Evolutionary conservation across 352 stramenopile species (phyloP).

Genomic region (Globisporangium cederbergense): DNA sequence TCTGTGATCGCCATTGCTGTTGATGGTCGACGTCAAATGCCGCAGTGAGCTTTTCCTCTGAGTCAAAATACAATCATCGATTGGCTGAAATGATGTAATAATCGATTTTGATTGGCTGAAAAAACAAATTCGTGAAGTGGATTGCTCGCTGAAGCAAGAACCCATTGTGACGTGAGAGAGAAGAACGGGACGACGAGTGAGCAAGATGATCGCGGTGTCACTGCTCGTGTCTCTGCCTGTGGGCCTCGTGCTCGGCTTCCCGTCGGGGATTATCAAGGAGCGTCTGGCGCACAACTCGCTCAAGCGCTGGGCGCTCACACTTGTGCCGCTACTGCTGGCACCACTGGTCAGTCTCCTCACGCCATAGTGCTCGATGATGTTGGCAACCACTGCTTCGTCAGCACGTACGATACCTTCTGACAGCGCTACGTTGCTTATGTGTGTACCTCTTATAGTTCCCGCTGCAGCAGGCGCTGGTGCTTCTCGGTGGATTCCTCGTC

Average conservation of each 20-base stretch:
- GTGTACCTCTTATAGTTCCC: slow-evolving; percentile 30
- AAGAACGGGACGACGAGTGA: background rate
- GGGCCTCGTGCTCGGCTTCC: slow-evolving; percentile 37
- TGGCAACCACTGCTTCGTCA: background rate
- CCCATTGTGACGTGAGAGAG: background rate
- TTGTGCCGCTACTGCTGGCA: slow-evolving; percentile 35
- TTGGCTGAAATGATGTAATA: slow-evolving; percentile 9
- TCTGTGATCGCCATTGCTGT: slow-evolving; percentile 28
- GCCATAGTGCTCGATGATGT: background rate
- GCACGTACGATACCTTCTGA: background rate
- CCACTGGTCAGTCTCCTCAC: slow-evolving; percentile 33
- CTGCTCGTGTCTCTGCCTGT: slow-evolving; percentile 36
- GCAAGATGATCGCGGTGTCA: slow-evolving; percentile 18
- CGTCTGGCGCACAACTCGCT: slow-evolving; percentile 33
- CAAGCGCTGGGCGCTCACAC: slow-evolving; percentile 38
- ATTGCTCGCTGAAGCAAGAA: background rate
- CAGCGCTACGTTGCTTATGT: background rate
- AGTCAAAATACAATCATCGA: background rate
- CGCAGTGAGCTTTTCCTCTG: background rate
- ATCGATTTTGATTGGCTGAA: slow-evolving; percentile 18
- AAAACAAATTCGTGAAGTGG: background rate
- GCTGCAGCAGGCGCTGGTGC: slow-evolving; percentile 21
- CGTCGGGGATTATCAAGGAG: slow-evolving; percentile 55
- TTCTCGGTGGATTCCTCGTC: slow-evolving; percentile 28
- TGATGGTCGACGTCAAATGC: slow-evolving; percentile 1